Evolutionary conservation across 495 filamentous ascomycete genomes (phyloP), one percentile per base, ranked within the genome.

Genomic region (Talaromyces stipitatus): DNA sequence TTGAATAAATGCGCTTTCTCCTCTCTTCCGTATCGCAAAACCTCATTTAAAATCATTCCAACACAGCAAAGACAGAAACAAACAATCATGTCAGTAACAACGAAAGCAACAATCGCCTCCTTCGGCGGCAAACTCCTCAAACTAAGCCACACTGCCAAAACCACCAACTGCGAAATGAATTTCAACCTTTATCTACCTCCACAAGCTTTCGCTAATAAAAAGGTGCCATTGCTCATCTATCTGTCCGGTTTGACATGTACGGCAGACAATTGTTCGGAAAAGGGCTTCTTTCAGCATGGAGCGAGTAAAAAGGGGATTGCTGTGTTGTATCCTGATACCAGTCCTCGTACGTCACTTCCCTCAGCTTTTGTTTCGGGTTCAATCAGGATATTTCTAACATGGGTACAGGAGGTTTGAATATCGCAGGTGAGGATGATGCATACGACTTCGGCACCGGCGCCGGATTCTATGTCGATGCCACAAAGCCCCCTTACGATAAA

Each of bases 71-170:
- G 33, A 43, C 24, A 12, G 33, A 55, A 46, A 24, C 24, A n/a
- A n/a, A n/a, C n/a, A n/a, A n/a, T n/a, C n/a, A 94, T 94, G 89
- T 70, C 83, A 58, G 86, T 97, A 76, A 85, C 85, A 65, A 94
- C 87, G 59, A 95, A 87, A 71, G 88, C 91, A 16, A 89, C 87
- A 61, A 96, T 97, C 69, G 80, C 87, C 72, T 90, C 85, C 66
- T 97, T 97, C 73, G 91, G 92, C 67, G 94, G 94, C 62, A 94
- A 91, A 73, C 89, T 98, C 54, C 82, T 95, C 61, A 97, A 97
- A 74, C 85, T 97, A 26, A 82, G 82, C 63, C 94, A 98, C 82
- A 74, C 84, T 62, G 88, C 94, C 62, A 74, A 77, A 46, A 79
- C 82, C 59, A 82, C 78, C 32, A 77, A 77, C 58, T 85, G 82